Base-by-base conservation (phyloP, 805 yeast genomes). In the Nakazawaea pomicola region DNA sequence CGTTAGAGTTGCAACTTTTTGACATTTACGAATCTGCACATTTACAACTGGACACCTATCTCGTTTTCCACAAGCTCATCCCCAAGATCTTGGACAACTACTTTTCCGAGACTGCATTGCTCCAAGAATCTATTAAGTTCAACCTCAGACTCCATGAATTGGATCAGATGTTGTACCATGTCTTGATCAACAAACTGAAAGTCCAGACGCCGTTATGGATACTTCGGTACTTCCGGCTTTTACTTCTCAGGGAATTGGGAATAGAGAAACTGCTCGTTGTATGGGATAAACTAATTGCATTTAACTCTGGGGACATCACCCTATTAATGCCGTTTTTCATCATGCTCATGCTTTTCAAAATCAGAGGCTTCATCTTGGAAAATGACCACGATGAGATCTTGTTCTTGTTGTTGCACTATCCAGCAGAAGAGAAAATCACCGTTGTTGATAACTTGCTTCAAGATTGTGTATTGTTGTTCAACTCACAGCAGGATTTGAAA, bases 161-260 rank as follows among this genome's bases (percentile, higher is more conserved):
- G 4, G 81, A 76, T 51, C 73, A 69, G 46, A 56, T 70, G 30
- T 66, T 70, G 24, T 74, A 72, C 49, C 68, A 70, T 50, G 64
- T 64, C 38, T 54, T 74, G 35, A 58, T 65, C 27, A 67, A 64
- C 32, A 72, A 69, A 49, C 54, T 74, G 24, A 65, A 64, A 43
- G 53, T 75, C 4, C 79, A 75, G 45, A 64, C 76, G 2, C 73
- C 74, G 39, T 61, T 76, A 32, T 76, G 80, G 80, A 60, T 74
- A 19, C 69, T 76, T n/a, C 51, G 81, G 33, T 76, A 69, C 54
- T 64, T 70, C 21, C 54, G 80, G 19, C 56, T 76, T 27, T 46
- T 74, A 3, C 55, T 74, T 14, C 57, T 68, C 6, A 55, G 81
- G 38, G 81, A 76, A 47, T 52, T 76, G 21, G 78, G 76, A 1